Percentiles rank a stretch among this genome's conserved stretches.
These are phyloP conservation scores for Rosa chinensis DNA, from an alignment of 306 rosid species.

Conservation along the genomic window DNA sequence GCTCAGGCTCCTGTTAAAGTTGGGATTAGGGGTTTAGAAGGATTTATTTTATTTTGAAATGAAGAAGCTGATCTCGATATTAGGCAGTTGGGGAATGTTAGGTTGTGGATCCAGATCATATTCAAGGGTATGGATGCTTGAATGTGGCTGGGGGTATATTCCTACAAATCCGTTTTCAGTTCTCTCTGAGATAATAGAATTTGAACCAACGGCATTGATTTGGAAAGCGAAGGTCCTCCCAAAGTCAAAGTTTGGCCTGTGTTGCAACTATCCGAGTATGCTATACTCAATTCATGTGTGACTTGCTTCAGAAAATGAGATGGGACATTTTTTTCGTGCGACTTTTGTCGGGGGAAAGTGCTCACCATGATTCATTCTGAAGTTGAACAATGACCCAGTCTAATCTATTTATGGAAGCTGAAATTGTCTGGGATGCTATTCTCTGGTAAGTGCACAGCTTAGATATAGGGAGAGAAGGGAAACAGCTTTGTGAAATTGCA, in stretches of 20 bases:
- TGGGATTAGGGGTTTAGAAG: not conserved
- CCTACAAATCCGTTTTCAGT: not conserved
- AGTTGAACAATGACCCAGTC: not conserved
- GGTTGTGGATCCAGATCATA: not conserved
- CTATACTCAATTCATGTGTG: not conserved
- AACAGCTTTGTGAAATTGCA: not conserved
- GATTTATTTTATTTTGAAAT: not conserved
- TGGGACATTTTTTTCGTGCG: not conserved
- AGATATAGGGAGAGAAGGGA: not conserved
- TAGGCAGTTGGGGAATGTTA: not conserved
- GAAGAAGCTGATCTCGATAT: not conserved
- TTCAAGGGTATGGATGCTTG: not conserved
- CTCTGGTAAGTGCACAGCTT: not conserved
- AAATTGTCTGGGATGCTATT: slow-evolving; percentile 2
- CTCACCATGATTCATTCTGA: not conserved
- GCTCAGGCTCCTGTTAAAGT: not conserved
- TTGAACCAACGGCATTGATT: not conserved
- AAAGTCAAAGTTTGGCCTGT: not conserved
- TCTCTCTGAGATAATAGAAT: not conserved
- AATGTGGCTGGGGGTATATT: not conserved
- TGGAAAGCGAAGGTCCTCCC: not conserved
- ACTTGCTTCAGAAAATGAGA: not conserved
- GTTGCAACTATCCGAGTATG: not conserved
- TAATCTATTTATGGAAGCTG: not conserved
- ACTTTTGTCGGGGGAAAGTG: not conserved